Evolutionary conservation across 148 eudicot genomes (phyloP), one percentile per base, ranked within the genome.

Genomic region (Linanthus parryae): DNA sequence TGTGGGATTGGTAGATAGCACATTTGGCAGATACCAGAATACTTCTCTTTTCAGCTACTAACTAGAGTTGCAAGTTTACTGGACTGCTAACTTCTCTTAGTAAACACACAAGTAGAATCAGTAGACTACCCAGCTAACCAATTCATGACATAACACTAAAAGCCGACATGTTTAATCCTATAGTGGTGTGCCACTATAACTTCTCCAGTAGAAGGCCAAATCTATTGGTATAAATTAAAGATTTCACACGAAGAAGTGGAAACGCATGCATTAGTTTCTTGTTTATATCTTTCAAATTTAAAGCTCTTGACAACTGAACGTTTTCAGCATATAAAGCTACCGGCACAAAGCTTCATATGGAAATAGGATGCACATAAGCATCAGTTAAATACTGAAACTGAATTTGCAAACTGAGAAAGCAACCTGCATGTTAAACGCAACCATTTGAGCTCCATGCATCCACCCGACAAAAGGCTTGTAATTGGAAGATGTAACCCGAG

Each of bases 391-490:
- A 27, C 5, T 26, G 44, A 25, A 50, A 49, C 23, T 60, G 17
- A 27, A 29, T 47, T 2, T 15, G 45, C 3, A 27, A 38, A 35
- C 24, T 19, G 38, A 22, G 26, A 44, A 57, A 15, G 20, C 36
- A 57, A 88, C 97, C 97, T 89, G 97, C 97, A 84, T 88, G 54
- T 88, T 88, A 57, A 88, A 84, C 30, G 97, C 97, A 59, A 88
- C 84, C 97, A 88, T 88, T 62, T 88, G 97, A 77, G 97, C 97
- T 64, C 97, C 97, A 66, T 84, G 89, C 75, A 77, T 63, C 96
- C 96, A 88, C 17, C 96, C 89, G 15, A 68, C 51, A 31, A 76
- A 57, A 12, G 96, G 96, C 52, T 84, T 81, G 65, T 88, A 88
- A 59, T 88, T 84, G 12, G 89, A 81, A 47, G 96, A 88, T 63